These are phyloP conservation scores for Musa beccarii DNA, from an alignment of 176 grass and related monocot genomes.

Conservation along the genomic window DNA sequence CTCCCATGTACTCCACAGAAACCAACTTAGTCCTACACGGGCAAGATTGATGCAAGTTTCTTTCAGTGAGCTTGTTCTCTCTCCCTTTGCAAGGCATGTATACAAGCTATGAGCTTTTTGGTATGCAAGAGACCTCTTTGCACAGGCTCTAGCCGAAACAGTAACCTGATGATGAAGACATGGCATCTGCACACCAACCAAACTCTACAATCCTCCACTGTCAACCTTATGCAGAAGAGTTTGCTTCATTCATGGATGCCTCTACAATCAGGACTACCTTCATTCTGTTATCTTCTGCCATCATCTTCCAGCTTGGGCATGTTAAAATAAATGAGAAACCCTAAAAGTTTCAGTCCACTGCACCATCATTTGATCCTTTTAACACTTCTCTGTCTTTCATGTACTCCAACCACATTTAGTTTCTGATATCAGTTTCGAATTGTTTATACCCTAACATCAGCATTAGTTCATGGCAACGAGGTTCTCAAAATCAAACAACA, in stretches of 20 bases:
- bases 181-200: neutral
- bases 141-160: neutral
- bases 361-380: conserved; percentile 2
- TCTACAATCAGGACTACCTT: neutral
- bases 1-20: too few relatives aligned
- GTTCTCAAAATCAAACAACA: too few relatives aligned
- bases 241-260: conserved; percentile 1
- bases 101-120: neutral
- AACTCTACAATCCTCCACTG: neutral
- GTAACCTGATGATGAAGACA: neutral
- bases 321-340: neutral
- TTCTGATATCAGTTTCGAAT: neutral
- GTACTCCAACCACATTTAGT: neutral
- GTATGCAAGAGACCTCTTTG: neutral
- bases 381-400: neutral
- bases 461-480: too few relatives aligned
- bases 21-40: too few relatives aligned
- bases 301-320: neutral
- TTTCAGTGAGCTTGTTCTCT: too few relatives aligned
- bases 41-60: too few relatives aligned
- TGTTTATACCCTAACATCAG: too few relatives aligned
- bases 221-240: neutral
- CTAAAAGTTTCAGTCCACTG: neutral
- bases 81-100: neutral
- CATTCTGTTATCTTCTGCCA: neutral